Evolutionary conservation across 169 alveolate species (phyloP).

Genomic region (Plasmodium inui): DNA sequence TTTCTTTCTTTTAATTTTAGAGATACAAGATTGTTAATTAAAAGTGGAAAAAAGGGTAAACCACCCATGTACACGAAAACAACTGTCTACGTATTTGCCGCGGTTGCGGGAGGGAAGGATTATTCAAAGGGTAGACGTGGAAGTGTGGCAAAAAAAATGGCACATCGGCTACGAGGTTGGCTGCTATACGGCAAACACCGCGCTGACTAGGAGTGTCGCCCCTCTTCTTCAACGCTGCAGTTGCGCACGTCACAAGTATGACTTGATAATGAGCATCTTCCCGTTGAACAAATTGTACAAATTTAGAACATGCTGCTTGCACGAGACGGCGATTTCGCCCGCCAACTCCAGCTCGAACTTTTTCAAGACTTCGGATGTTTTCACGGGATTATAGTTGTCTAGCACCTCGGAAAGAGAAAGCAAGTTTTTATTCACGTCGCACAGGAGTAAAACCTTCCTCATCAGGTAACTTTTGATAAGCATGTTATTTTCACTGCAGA

Average conservation of each 20-base stretch:
- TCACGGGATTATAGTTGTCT: conserved; percentile 6
- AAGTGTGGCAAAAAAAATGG: not conserved
- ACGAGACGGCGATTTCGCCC: conserved; percentile 16
- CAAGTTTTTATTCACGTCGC: conserved; percentile 39
- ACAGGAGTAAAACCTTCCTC: conserved; percentile 1
- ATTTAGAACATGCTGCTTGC: conserved; percentile 39
- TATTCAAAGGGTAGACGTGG: not conserved
- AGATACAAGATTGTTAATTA: not conserved
- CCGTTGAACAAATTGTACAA: conserved; percentile 24
- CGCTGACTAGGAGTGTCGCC: not conserved
- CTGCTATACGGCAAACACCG: not conserved
- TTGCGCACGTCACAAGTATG: not conserved
- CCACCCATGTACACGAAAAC: conserved; percentile 3
- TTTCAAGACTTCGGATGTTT: conserved; percentile 2
- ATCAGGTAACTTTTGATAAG: conserved; percentile 13
- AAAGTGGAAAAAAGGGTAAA: not conserved
- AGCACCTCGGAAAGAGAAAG: conserved; percentile 19
- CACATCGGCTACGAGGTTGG: not conserved
- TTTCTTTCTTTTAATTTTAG: not conserved
- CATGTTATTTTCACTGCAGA: conserved; percentile 10
- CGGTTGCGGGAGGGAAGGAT: not conserved
- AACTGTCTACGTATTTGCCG: not conserved
- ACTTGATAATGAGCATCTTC: conserved; percentile 29
- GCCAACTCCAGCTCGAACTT: conserved; percentile 19
- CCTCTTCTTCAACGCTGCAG: not conserved